phyloP scores from a whole-genome alignment of 805 yeast species.

The Schwanniomyces polymorphus region DNA sequence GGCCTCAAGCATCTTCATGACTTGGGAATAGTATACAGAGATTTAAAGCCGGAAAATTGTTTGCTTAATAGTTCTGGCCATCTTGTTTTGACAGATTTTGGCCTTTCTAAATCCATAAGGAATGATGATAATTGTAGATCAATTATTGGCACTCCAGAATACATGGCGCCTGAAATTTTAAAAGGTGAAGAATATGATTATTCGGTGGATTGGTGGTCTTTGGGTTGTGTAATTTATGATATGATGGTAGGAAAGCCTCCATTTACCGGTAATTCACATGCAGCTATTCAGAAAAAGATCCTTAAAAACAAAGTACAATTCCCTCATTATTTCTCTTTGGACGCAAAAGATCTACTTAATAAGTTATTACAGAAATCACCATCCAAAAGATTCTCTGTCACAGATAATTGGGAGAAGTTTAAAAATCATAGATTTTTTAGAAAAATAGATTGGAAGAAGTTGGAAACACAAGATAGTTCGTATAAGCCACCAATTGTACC shows the following conservation, averaged over 20 bases:
- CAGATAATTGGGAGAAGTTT: conserved; percentile 54
- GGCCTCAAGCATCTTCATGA: conserved; percentile 76
- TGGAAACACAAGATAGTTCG: conserved; percentile 48
- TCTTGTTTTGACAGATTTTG: conserved; percentile 82
- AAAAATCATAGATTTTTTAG: conserved; percentile 75
- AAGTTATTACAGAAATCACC: conserved; percentile 72
- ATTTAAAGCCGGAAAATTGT: conserved; percentile 88
- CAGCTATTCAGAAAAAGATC: conserved; percentile 73
- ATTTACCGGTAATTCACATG: conserved; percentile 79
- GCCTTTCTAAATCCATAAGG: conserved; percentile 54
- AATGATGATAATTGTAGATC: conserved; percentile 48
- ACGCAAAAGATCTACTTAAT: conserved; percentile 73
- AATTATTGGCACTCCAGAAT: conserved; percentile 76
- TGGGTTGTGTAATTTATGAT: conserved; percentile 80
- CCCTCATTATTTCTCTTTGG: conserved; percentile 76
- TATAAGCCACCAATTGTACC: conserved; percentile 81
- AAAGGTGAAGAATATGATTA: conserved; percentile 76
- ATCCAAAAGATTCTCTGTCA: conserved; percentile 52
- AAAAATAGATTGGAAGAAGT: conserved; percentile 65
- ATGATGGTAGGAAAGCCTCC: conserved; percentile 87
- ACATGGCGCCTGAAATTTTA: conserved; percentile 88
- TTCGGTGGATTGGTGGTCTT: conserved; percentile 89
- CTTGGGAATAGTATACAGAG: conserved; percentile 83
- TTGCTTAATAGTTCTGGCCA: conserved; percentile 77
- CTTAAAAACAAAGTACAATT: conserved; percentile 62